Evolutionary conservation across 768 basidiomycete species (phyloP), one percentile per base, ranked within the genome.

Genomic region (Boletus subcaerulescens): DNA sequence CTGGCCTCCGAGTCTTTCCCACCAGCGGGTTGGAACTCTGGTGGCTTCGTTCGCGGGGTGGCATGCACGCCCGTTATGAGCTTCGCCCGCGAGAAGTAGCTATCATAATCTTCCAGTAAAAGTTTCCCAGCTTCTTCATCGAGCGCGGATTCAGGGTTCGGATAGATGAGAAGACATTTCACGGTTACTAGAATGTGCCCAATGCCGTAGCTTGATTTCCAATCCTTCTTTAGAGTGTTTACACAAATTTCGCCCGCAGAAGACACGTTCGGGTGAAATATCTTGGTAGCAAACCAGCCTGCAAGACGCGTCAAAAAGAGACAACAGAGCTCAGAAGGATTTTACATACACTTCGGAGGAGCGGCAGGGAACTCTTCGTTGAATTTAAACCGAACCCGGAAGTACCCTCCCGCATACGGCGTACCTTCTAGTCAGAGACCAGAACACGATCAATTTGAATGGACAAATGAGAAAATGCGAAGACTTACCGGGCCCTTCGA

Each of bases 251-350:
- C 94, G 15, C 94, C 94, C 0, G 82, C 71, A 33, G 81, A 79
- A 0, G 93, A 95, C 39, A 98, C 93, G 64, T 98, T 98, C 0
- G 96, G 95, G 65, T 98, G 95, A 72, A 98, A 98, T 53, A 98
- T 95, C 76, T 96, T 97, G 47, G 95, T 97, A 14, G 80, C 76
- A 61, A 97, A 89, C 77, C 91, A 87, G 66, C 95, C 94, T 96
- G 60, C 12, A 40, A 32, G 12, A 48, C 50, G 33, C 31, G 45
- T 68, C 56, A 59, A 20, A 32, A 51, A 24, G 4, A 4, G 15
- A 48, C 17, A 13, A 9, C 11, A 54, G 8, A 33, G 2, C 33
- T 1, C 13, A 52, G 45, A 45, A 49, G 42, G 20, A 45, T n/a
- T 18, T 22, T 31, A 49, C 48, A 32, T 5, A 95, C 96, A 97